phyloP scores from a whole-genome alignment of 2,329 filamentous ascomycete genomes.

The Aspergillus sp. region DNA sequence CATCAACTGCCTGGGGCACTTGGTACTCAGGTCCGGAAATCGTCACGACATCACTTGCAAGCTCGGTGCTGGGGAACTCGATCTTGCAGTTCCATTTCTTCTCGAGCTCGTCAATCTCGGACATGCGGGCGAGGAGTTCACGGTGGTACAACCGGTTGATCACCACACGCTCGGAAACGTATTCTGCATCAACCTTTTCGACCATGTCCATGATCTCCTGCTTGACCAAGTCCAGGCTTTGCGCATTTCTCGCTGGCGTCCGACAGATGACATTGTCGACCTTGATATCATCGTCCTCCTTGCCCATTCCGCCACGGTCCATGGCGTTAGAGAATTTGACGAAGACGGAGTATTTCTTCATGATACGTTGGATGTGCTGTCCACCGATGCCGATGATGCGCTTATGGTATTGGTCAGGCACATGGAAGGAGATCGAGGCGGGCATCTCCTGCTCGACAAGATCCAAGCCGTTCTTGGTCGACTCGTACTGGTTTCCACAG shows the following conservation, averaged over 20 bases:
- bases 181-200: conserved; percentile 94
- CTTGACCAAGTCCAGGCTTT: conserved; percentile 95
- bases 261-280: conserved; percentile 99
- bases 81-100: conserved; percentile 99
- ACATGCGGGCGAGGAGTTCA: conserved; percentile 82
- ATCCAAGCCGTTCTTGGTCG: conserved; percentile 86
- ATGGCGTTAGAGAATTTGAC: conserved; percentile 99
- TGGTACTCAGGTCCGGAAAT: conserved; percentile 98
- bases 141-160: conserved; percentile 95
- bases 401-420: conserved; percentile 98
- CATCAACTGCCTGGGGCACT: conserved; percentile 93
- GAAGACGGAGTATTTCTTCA: conserved; percentile 99
- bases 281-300: conserved; percentile 97
- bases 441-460: conserved; percentile 99
- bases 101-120: conserved; percentile 89
- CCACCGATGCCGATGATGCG: conserved; percentile 98
- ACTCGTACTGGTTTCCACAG: conserved; percentile 85
- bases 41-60: conserved; percentile 92
- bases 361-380: conserved; percentile 98
- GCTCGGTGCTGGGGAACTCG: conserved; percentile 94
- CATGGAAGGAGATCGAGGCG: conserved; percentile 97
- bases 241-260: conserved; percentile 92
- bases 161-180: conserved; percentile 87
- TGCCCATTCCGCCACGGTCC: conserved; percentile 89
- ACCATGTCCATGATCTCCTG: conserved; percentile 99